These are phyloP conservation scores for Boletus sp. DNA, from an alignment of 768 basidiomycete genomes.

Conservation along the genomic window DNA sequence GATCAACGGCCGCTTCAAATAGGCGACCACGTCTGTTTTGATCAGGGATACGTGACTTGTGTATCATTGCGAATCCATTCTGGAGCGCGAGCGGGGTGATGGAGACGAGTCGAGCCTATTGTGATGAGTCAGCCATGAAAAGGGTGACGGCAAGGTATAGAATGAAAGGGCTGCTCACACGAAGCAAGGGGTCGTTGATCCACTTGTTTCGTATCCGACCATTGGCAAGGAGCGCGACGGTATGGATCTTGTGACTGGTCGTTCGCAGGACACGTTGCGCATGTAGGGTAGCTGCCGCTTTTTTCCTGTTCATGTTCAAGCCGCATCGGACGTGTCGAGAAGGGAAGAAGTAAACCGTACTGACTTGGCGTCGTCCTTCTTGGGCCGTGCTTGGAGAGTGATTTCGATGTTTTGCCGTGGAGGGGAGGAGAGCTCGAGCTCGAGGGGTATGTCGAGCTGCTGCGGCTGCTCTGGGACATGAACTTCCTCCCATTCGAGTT, in stretches of 20 bases:
- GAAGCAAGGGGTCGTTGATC: conserved; percentile 79
- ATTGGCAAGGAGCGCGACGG: conserved; percentile 74
- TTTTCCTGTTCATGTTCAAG: conserved; percentile 44
- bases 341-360: conserved; percentile 20
- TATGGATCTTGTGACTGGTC: conserved; percentile 87
- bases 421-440: conserved; percentile 25
- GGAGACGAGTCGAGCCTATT: conserved; percentile 85
- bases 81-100: conserved; percentile 79
- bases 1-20: conserved; percentile 78
- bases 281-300: conserved; percentile 40
- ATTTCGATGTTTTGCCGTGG: conserved; percentile 64
- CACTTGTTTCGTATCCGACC: conserved; percentile 76
- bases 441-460: conserved; percentile 19
- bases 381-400: conserved; percentile 52
- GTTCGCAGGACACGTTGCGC: conserved; percentile 74
- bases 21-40: conserved; percentile 77
- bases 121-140: conserved; percentile 4
- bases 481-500: conserved; percentile 82
- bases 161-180: conserved; percentile 49
- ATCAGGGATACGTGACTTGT: conserved; percentile 80
- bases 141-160: background rate
- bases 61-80: conserved; percentile 76
- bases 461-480: conserved; percentile 44
- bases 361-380: conserved; percentile 46
- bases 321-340: background rate